Conservation (phyloP, 257 asterid species). For the Gardenia jasminoides region DNA sequence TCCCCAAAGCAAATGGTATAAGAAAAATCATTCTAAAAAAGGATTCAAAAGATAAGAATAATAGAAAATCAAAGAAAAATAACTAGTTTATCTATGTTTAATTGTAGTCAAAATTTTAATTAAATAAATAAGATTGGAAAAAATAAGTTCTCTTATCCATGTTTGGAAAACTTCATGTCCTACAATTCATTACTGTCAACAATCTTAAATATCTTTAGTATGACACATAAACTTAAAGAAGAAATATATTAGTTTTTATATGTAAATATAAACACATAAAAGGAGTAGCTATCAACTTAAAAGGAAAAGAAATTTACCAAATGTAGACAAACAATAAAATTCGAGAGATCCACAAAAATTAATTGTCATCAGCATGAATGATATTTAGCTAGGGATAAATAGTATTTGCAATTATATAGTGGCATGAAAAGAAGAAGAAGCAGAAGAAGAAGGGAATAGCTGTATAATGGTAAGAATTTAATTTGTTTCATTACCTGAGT, state of each 20-base stretch:
- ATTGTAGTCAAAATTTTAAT: neutral
- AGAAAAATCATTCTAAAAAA: too few species aligned
- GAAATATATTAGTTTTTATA: neutral
- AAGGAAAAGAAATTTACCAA: neutral
- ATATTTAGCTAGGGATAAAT: too few species aligned
- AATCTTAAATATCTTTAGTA: neutral
- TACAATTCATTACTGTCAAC: neutral
- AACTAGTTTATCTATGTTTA: neutral
- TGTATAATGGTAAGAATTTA: too few species aligned
- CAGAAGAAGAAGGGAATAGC: too few species aligned
- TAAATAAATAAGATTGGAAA: neutral
- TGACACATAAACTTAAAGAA: neutral
- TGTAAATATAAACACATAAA: neutral
- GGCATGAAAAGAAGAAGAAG: too few species aligned
- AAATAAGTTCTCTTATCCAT: neutral
- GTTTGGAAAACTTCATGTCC: neutral
- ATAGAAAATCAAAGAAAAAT: neutral
- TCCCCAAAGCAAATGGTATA: neutral
- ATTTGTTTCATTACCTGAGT: too few species aligned
- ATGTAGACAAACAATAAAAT: neutral
- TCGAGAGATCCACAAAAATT: neutral
- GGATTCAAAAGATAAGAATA: too few species aligned
- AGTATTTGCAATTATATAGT: too few species aligned
- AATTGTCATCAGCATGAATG: neutral
- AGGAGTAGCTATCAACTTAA: neutral